Evolutionary conservation across 305 asterid species (phyloP).

Genomic region (Fraxinus ornus): DNA sequence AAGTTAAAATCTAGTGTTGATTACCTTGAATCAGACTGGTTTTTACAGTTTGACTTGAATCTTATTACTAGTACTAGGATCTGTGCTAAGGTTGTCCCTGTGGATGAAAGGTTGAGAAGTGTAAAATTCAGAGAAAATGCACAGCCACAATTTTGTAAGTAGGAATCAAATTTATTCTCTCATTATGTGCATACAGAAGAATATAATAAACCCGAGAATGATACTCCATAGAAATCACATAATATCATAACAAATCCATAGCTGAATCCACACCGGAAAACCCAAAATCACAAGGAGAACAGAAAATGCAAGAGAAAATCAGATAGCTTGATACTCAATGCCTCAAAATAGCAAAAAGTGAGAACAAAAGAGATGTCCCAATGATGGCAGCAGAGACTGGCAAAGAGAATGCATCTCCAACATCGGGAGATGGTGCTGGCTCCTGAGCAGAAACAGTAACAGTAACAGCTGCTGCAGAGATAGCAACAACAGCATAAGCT

Average conservation of each 20-base stretch:
- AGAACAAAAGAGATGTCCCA: constrained; percentile 38
- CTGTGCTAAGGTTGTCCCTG: neutral
- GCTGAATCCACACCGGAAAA: neutral
- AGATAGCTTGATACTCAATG: constrained; percentile 22
- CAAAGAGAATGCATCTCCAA: constrained; percentile 45
- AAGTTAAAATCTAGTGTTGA: neutral
- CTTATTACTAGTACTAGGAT: neutral
- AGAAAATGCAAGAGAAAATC: neutral
- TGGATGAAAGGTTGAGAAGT: neutral
- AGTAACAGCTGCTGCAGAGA: constrained; percentile 31
- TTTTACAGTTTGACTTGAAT: neutral
- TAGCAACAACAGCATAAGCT: constrained; percentile 32
- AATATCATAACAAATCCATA: neutral
- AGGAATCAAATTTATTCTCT: neutral
- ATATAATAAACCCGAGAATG: neutral
- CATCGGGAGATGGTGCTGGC: constrained; percentile 46
- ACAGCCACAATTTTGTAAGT: neutral
- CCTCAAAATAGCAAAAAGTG: constrained; percentile 38
- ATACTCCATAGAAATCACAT: neutral
- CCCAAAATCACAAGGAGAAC: neutral
- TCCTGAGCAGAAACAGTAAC: constrained; percentile 42
- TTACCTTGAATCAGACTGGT: neutral
- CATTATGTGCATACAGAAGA: neutral
- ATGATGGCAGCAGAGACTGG: constrained; percentile 34
- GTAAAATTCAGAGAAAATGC: neutral